These are phyloP conservation scores for Stemphylium lycopersici DNA, from an alignment of 2,329 filamentous ascomycete species.

Conservation along the genomic window DNA sequence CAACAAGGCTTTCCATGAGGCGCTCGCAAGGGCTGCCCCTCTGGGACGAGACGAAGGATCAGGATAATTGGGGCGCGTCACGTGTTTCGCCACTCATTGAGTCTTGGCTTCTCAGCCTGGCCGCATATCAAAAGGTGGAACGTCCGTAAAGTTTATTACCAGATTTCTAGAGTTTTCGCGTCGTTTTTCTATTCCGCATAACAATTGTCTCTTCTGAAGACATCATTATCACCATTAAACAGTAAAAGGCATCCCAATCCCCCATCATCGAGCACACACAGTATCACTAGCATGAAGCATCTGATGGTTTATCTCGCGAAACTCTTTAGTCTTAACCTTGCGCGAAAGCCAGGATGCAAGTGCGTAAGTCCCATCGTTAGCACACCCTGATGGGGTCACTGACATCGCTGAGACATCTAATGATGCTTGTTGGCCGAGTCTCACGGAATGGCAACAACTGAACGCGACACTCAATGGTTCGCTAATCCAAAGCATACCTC, in stretches of 20 bases:
- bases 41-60: background rate
- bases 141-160: background rate
- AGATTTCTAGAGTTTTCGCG: background rate
- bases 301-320: too few relatives aligned
- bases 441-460: constrained; percentile 26
- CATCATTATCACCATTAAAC: too few relatives aligned
- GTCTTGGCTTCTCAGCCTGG: background rate
- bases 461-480: constrained; percentile 28
- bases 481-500: constrained; percentile 28
- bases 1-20: background rate
- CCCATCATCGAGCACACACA: too few relatives aligned
- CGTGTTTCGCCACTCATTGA: background rate
- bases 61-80: background rate
- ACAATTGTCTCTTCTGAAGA: too few relatives aligned
- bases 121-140: background rate
- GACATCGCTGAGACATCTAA: constrained; percentile 14
- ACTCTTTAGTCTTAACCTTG: background rate
- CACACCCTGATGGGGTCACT: background rate
- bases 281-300: too few relatives aligned
- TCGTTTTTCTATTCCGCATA: too few relatives aligned
- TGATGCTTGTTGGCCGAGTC: constrained; percentile 29
- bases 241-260: too few relatives aligned
- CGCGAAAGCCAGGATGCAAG: constrained; percentile 20
- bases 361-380: constrained; percentile 18
- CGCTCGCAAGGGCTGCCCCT: background rate